Evolutionary conservation across 345 rosid species (phyloP), one percentile per base, ranked within the genome.

Genomic region (Corchorus capsularis): DNA sequence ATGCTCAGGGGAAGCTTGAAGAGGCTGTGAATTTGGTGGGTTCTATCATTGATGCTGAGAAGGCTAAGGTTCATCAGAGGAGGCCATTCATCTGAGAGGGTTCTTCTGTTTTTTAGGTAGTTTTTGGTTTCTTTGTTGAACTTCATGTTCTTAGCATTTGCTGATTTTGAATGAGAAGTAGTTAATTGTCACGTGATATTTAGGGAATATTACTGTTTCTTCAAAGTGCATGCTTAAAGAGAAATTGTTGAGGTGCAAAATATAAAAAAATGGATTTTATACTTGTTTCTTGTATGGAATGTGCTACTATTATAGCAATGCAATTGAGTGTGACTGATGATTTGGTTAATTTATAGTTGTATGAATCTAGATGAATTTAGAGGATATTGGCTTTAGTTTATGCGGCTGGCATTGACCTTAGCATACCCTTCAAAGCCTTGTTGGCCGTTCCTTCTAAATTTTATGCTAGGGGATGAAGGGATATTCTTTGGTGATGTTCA

Each of bases 31-130:
- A 63, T 41, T 73, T 88, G 15, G 85, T 95, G 43, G 93, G 85
- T 12, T 87, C 96, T 5, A 90, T 95, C 66, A 89, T 95, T 19
- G 98, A 95, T 76, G 96, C 97, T 7, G 99, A 95, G 97, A 95
- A 90, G 83, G 93, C 98, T 2, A 93, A 82, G 83, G 97, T 95
- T 75, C 75, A 80, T 70, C 98, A 89, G 56, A 88, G 90, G 82
- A 83, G 50, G 67, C 85, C 89, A n/a, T 87, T 83, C 75, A 79
- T 95, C 77, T 95, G 85, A 82, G 46, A 43, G 47, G 54, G 10
- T 56, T 68, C 2, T 71, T 54, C 72, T 16, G 59, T 20, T 46
- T 61, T 73, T 39, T 34, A 61, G 68, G 72, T 69, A 61, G 32
- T 70, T 8, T 12, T 47, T 69, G 14, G 15, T 74, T 74, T 76